Evolutionary conservation across 1,139 yeast species (phyloP), one percentile per base, ranked within the genome.

Genomic region (Lodderomyces orthopsilosis): DNA sequence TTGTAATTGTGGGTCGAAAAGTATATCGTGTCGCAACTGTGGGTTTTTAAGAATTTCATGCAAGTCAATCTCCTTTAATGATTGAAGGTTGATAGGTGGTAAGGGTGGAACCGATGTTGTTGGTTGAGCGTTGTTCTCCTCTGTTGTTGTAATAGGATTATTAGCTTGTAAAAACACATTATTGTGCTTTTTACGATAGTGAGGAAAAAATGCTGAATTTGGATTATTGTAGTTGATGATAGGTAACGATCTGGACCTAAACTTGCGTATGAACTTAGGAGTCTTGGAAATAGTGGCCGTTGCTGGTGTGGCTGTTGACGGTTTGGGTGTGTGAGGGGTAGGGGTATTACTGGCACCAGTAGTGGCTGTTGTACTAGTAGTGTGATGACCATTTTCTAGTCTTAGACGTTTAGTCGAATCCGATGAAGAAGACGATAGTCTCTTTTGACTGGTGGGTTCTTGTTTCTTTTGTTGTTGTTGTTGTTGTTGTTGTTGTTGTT

Each of bases 21-120:
- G 75, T 46, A 91, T 88, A 59, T 91, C 98, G 61, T 91, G 98
- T 50, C 98, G 79, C 46, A 91, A 72, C 63, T 89, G 96, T 7
- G 96, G 96, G 63, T 91, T 91, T 59, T 87, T 87, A 55, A 91
- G 74, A 45, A 93, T 90, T 58, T 90, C 96, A 50, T 86, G 88
- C 43, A 91, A 68, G 58, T 91, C 97, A 47, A 91, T 87, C 61
- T 90, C 96, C 53, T 85, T 81, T 53, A 91, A 73, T 35, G 90
- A 82, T 57, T 85, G 93, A 45, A 88, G 69, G 61, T 88, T 89
- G 45, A 90, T 91, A 0, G 96, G 96, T 1, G 98, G 98, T 22
- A 71, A 63, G 17, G 74, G 73, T 14, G 68, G 70, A 14, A 65
- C 51, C 43, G 54, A 43, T 57, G 65, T 64, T 52, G 59, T 41